A percentile compares a stretch with the other conserved stretches of the same genome.
Conservation (phyloP, 371 early-diverging fungal species). For the Fennellomyces sp. region DNA sequence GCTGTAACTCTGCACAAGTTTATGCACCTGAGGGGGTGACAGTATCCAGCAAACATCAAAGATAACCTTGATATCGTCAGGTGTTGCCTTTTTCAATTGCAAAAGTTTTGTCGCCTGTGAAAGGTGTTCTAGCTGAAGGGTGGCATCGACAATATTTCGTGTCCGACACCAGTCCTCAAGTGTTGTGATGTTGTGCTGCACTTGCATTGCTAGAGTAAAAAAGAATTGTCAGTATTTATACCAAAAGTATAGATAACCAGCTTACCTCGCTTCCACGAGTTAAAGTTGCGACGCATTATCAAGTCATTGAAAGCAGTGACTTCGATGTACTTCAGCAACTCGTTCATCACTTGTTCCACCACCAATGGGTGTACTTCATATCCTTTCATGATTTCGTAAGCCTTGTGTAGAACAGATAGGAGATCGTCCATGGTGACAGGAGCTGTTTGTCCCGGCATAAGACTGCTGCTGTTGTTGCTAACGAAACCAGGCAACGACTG, state of each 20-base stretch:
- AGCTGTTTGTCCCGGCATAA: conserved; percentile 36
- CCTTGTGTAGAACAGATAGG: conserved; percentile 77
- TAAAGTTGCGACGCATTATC: conserved; percentile 81
- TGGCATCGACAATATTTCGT: conserved; percentile 79
- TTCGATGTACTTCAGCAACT: conserved; percentile 85
- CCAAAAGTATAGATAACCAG: too few species aligned
- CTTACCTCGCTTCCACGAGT: conserved; percentile 80
- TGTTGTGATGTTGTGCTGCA: conserved; percentile 92
- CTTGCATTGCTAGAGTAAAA: conserved; percentile 73
- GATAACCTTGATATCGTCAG: conserved; percentile 87
- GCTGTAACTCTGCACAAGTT: conserved; percentile 78
- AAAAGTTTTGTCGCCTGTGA: conserved; percentile 90
- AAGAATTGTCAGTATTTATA: too few species aligned
- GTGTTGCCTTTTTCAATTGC: conserved; percentile 87
- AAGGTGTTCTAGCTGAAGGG: conserved; percentile 84
- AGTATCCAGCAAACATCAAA: conserved; percentile 92
- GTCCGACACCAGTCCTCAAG: conserved; percentile 93
- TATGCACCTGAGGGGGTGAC: conserved; percentile 88
- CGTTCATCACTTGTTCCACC: conserved; percentile 74
- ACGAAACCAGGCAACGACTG: conserved; percentile 84
- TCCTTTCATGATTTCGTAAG: conserved; percentile 83
- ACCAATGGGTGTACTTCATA: conserved; percentile 81
- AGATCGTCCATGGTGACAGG: conserved; percentile 81
- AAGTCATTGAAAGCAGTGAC: conserved; percentile 92
- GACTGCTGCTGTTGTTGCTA: conserved; percentile 74